These are phyloP conservation scores for Boechera retrofracta DNA, from an alignment of 345 rosid species.

Conservation along the genomic window DNA sequence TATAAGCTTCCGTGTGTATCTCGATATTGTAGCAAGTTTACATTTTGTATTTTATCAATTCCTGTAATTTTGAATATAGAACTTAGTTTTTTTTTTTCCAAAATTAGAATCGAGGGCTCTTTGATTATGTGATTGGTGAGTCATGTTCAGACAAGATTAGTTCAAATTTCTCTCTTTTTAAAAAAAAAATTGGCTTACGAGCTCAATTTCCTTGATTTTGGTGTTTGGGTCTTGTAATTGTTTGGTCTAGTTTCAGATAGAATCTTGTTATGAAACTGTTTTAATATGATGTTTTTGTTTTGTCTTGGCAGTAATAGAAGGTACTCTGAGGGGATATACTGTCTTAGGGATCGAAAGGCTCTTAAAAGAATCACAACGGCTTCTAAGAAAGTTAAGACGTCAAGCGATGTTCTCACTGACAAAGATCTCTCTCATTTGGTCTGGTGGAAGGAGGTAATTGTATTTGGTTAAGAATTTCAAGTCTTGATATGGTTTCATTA, in stretches of 20 bases:
- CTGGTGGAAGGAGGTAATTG: constrained; percentile 91
- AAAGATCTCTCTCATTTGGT: constrained; percentile 72
- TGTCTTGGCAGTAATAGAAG: constrained; percentile 44
- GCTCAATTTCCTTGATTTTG: not conserved
- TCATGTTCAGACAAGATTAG: not conserved
- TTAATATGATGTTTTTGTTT: not conserved
- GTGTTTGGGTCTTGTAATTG: not conserved
- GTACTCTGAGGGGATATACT: constrained; percentile 47
- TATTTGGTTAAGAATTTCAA: not conserved
- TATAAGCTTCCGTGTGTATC: not conserved
- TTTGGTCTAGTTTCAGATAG: not conserved
- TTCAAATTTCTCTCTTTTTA: not conserved
- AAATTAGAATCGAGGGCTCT: not conserved
- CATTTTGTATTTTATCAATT: not conserved
- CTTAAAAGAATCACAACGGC: constrained; percentile 53
- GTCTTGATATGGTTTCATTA: constrained; percentile 13
- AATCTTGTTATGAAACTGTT: constrained; percentile 14
- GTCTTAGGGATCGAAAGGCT: constrained; percentile 58
- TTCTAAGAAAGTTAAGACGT: constrained; percentile 58
- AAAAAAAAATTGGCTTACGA: not conserved
- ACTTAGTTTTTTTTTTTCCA: not conserved
- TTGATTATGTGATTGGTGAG: not conserved
- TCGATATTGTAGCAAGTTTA: not conserved
- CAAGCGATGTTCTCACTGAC: constrained; percentile 54
- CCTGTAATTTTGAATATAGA: not conserved